Evolutionary conservation across 306 rosid species (phyloP).

Genomic region (Trifolium dubium): DNA sequence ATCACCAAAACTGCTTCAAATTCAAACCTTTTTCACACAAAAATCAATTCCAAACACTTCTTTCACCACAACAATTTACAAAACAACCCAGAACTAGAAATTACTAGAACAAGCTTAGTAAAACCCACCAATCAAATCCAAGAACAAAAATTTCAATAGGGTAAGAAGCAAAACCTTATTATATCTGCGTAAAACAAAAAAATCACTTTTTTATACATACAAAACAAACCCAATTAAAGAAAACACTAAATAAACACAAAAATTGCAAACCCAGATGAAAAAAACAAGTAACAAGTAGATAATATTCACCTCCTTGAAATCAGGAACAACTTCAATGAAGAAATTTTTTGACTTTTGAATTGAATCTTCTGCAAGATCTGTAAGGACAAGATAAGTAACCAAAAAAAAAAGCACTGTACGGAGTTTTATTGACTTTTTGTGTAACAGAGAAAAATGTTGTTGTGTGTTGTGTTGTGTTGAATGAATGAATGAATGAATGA

Average conservation of each 20-base stretch:
- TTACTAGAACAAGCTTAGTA: slow-evolving; percentile 34
- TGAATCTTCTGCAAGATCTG: slow-evolving; percentile 39
- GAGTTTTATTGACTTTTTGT: slow-evolving; percentile 42
- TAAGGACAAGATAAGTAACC: slow-evolving; percentile 19
- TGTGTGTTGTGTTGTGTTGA: slow-evolving; percentile 17
- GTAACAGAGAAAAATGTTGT: slow-evolving; percentile 6
- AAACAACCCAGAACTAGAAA: slow-evolving; percentile 29
- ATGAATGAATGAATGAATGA: background rate
- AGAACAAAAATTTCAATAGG: slow-evolving; percentile 26
- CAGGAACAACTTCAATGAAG: slow-evolving; percentile 15
- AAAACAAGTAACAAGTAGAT: background rate
- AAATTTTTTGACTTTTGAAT: background rate
- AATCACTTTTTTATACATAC: background rate
- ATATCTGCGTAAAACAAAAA: slow-evolving; percentile 36
- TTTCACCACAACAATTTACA: slow-evolving; percentile 26
- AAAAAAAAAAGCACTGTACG: slow-evolving; percentile 3
- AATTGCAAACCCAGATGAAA: slow-evolving; percentile 27
- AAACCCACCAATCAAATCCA: slow-evolving; percentile 39
- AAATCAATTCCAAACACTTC: slow-evolving; percentile 13
- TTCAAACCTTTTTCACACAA: slow-evolving; percentile 35
- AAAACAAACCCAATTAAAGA: slow-evolving; percentile 30
- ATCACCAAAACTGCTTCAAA: slow-evolving; percentile 16
- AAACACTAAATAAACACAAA: slow-evolving; percentile 14
- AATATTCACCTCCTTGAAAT: background rate
- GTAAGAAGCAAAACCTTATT: slow-evolving; percentile 33